phyloP scores from a whole-genome alignment of 495 filamentous ascomycete species.

The Penicillium verhagenii region DNA sequence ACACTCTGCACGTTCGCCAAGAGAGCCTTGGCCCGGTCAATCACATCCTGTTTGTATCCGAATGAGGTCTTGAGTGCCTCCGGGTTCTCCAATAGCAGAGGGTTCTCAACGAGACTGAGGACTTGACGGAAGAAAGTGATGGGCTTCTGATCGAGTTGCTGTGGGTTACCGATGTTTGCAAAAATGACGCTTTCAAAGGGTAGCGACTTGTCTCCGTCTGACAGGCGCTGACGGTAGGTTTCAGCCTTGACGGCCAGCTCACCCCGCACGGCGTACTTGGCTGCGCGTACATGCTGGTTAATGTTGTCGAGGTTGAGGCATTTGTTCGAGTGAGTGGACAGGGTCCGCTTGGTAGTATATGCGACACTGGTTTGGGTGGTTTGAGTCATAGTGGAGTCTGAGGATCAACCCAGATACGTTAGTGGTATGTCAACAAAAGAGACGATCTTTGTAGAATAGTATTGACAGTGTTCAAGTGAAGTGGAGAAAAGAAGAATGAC shows the following conservation, averaged over 20 bases:
- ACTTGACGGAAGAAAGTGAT: conserved; percentile 99
- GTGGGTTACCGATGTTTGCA: conserved; percentile 98
- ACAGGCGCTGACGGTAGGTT: conserved; percentile 73
- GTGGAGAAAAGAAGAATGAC: neutral
- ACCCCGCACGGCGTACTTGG: conserved; percentile 95
- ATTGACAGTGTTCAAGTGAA: neutral
- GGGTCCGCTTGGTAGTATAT: conserved; percentile 41
- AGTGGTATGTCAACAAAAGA: conserved; percentile 5
- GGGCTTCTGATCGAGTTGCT: conserved; percentile 97
- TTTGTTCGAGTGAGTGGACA: conserved; percentile 55
- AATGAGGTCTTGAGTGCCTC: conserved; percentile 62
- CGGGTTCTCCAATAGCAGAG: conserved; percentile 72
- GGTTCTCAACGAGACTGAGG: conserved; percentile 90
- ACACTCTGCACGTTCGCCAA: conserved; percentile 83
- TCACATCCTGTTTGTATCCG: conserved; percentile 84
- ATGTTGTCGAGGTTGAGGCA: conserved; percentile 83
- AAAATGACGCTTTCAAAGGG: conserved; percentile 90
- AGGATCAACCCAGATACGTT: conserved; percentile 21
- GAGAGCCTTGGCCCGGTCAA: conserved; percentile 76
- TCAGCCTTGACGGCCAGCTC: conserved; percentile 91
- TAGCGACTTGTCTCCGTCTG: conserved; percentile 58
- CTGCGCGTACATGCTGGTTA: conserved; percentile 78
- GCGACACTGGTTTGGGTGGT: conserved; percentile 32
- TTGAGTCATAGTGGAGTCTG: conserved; percentile 34
- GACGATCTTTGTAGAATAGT: conserved; percentile 18